Evolutionary conservation across 2,329 filamentous ascomycete species (phyloP).

Genomic region (Cercospora janseana): DNA sequence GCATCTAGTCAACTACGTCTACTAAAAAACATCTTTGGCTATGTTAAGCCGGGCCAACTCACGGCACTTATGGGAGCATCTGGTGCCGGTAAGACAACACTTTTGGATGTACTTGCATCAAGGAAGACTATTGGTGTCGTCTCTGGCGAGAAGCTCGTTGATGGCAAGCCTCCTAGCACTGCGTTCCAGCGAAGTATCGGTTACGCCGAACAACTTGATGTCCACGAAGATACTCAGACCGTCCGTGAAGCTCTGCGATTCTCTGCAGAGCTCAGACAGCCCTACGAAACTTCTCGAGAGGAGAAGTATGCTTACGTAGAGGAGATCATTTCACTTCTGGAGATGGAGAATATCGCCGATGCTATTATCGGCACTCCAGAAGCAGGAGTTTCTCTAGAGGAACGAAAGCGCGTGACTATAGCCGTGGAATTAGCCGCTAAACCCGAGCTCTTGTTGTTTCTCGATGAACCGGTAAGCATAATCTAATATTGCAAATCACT

Average conservation of each 20-base stretch:
- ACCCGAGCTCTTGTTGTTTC: constrained; percentile 71
- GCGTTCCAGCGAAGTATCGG: constrained; percentile 63
- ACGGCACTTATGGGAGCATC: constrained; percentile 55
- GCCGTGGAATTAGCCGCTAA: constrained; percentile 62
- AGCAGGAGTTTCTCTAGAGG: constrained; percentile 62
- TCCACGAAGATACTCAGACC: constrained; percentile 61
- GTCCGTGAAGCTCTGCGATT: constrained; percentile 67
- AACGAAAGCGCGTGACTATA: constrained; percentile 66
- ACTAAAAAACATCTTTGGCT: constrained; percentile 50
- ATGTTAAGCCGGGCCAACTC: constrained; percentile 50
- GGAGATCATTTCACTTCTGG: constrained; percentile 62
- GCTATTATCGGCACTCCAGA: constrained; percentile 63
- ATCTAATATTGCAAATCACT: background rate
- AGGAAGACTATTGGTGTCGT: constrained; percentile 66
- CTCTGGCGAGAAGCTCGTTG: constrained; percentile 61
- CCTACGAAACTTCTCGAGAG: constrained; percentile 54
- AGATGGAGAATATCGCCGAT: constrained; percentile 65
- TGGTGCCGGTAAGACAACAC: constrained; percentile 80
- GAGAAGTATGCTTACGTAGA: constrained; percentile 67
- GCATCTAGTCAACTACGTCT: constrained; percentile 47
- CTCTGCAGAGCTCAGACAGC: constrained; percentile 62
- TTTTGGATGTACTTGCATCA: constrained; percentile 71
- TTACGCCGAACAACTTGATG: constrained; percentile 65
- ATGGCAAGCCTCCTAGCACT: constrained; percentile 54
- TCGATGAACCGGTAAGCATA: constrained; percentile 62